phyloP scores from a whole-genome alignment of 2,329 filamentous ascomycete species.

The Ascochyta fabae region DNA sequence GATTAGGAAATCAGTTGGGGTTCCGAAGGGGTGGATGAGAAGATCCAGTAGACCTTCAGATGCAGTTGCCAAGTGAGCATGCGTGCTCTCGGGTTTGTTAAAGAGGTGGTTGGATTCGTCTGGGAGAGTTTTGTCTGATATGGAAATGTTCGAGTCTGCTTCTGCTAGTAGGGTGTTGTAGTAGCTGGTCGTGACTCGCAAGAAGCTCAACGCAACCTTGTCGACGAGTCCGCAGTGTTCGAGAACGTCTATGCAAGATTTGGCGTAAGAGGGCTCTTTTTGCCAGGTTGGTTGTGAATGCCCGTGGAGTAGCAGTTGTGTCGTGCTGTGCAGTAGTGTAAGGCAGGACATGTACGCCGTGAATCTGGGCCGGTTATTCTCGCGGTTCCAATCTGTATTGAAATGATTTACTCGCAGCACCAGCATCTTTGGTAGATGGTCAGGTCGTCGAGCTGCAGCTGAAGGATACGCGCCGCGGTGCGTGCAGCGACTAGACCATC shows the following conservation, averaged over 20 bases:
- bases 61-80: too few species aligned
- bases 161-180: not conserved
- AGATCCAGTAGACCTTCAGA: too few species aligned
- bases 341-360: not conserved
- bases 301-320: not conserved
- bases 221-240: not conserved
- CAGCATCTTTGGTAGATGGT: constrained; percentile 1
- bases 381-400: not conserved
- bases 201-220: not conserved
- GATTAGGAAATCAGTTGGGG: too few species aligned
- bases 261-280: not conserved
- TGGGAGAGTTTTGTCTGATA: not conserved
- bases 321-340: not conserved
- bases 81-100: too few species aligned
- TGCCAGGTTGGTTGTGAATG: not conserved
- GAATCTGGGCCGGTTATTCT: not conserved
- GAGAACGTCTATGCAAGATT: not conserved
- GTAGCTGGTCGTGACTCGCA: not conserved
- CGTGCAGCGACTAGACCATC: not conserved
- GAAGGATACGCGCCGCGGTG: not conserved
- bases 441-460: not conserved
- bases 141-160: not conserved
- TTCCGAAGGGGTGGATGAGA: too few species aligned
- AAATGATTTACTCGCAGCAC: not conserved
- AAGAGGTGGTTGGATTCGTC: not conserved